A percentile compares a stretch with the other conserved stretches of the same genome.
Conservation (phyloP, 331 rosid genomes). For the Dryas integrifolia region DNA sequence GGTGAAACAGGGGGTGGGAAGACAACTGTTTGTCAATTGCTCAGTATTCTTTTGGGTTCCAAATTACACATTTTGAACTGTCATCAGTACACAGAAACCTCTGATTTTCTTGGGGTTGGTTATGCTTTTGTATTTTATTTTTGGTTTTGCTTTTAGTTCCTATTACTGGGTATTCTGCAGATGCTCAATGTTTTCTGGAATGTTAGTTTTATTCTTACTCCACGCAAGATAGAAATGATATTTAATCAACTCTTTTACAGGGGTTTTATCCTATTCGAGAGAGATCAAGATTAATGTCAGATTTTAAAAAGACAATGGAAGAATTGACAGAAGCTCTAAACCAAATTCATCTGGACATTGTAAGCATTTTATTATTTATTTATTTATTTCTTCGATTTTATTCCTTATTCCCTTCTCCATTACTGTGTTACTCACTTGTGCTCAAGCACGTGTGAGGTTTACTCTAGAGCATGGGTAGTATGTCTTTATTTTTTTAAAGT, state of each 20-base stretch:
- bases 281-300: slow-evolving; percentile 53
- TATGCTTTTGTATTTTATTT: slow-evolving; percentile 19
- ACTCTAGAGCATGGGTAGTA: not conserved
- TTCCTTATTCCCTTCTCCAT: not conserved
- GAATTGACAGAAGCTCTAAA: slow-evolving; percentile 43
- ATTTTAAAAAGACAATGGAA: slow-evolving; percentile 49
- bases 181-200: slow-evolving; percentile 7
- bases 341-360: slow-evolving; percentile 36
- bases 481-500: not conserved
- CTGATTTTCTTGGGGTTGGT: slow-evolving; percentile 96
- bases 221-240: not conserved
- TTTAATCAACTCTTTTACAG: slow-evolving; percentile 37
- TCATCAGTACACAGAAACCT: slow-evolving; percentile 91
- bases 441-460: not conserved
- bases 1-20: slow-evolving; percentile 99
- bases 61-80: slow-evolving; percentile 81
- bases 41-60: slow-evolving; percentile 59
- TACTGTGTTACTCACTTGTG: not conserved
- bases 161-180: not conserved
- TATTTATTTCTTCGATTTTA: not conserved
- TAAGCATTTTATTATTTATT: slow-evolving; percentile 36
- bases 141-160: not conserved
- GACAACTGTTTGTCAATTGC: slow-evolving; percentile 88
- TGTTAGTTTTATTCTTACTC: slow-evolving; percentile 9
- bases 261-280: slow-evolving; percentile 79